Percentiles rank a stretch among this genome's conserved stretches.
phyloP scores from a whole-genome alignment of 2,329 filamentous ascomycete species.

The Botrytis paeoniae region DNA sequence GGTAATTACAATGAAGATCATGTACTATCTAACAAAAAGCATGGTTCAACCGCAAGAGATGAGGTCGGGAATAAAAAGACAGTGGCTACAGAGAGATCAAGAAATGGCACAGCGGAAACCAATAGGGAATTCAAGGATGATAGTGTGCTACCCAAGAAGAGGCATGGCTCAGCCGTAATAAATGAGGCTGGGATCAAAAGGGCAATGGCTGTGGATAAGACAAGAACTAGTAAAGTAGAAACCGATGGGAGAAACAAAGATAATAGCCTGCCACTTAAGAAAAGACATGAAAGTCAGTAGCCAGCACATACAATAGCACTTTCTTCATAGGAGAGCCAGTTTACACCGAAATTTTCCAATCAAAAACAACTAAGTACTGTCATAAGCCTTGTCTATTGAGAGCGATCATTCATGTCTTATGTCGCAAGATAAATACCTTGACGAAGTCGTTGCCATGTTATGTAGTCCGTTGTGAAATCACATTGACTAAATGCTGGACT shows the following conservation, averaged over 20 bases:
- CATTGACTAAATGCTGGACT: too few species aligned
- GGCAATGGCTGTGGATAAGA: not conserved
- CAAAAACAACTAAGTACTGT: not conserved
- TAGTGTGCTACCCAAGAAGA: not conserved
- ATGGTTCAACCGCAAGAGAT: not conserved
- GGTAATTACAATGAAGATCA: not conserved
- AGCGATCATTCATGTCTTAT: not conserved
- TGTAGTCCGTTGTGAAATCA: too few species aligned
- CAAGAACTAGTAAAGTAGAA: not conserved
- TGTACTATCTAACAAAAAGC: not conserved
- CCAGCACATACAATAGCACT: not conserved
- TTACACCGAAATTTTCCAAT: not conserved
- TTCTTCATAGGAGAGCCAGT: not conserved
- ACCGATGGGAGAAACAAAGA: not conserved
- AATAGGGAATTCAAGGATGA: not conserved
- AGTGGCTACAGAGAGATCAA: not conserved
- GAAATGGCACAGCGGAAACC: not conserved
- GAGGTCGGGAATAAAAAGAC: not conserved
- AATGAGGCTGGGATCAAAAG: not conserved
- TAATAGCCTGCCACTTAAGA: not conserved
- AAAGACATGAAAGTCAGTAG: not conserved
- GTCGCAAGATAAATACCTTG: not conserved
- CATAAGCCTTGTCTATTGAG: not conserved
- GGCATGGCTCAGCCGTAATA: not conserved
- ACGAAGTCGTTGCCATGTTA: too few species aligned